Evolutionary conservation across 2,329 filamentous ascomycete species (phyloP).

Genomic region (Ophiocordyceps camponoti-leonardi): DNA sequence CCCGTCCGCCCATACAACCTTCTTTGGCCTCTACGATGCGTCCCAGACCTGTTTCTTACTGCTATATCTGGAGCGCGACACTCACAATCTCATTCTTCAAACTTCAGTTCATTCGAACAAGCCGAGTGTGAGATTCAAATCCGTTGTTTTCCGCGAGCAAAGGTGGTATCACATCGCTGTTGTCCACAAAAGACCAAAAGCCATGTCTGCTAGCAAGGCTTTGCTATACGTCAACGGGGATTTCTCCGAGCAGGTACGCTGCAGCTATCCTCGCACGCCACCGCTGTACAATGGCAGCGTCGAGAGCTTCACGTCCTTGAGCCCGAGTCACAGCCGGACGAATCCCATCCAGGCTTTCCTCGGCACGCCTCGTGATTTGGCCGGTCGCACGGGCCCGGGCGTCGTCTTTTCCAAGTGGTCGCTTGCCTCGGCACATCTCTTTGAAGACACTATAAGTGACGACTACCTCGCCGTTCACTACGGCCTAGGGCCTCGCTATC

Average conservation of each 20-base stretch:
- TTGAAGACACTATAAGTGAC: constrained; percentile 75
- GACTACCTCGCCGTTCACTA: constrained; percentile 84
- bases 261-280: constrained; percentile 68
- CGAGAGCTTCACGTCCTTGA: constrained; percentile 55
- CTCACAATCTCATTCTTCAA: constrained; percentile 85
- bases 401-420: constrained; percentile 71
- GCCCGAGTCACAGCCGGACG: constrained; percentile 35
- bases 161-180: constrained; percentile 89
- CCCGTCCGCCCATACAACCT: constrained; percentile 67
- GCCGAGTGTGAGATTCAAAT: constrained; percentile 88
- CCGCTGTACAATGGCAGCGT: constrained; percentile 43
- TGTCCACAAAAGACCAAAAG: constrained; percentile 65
- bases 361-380: constrained; percentile 79
- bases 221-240: constrained; percentile 85
- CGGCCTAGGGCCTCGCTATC: constrained; percentile 76
- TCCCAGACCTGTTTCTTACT: constrained; percentile 88
- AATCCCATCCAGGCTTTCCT: constrained; percentile 79
- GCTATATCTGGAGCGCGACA: constrained; percentile 86
- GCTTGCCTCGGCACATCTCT: constrained; percentile 73
- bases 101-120: constrained; percentile 76
- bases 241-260: constrained; percentile 82
- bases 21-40: constrained; percentile 88
- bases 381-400: constrained; percentile 55
- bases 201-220: constrained; percentile 61
- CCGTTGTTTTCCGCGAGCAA: constrained; percentile 54